Percentiles rank a stretch among this genome's conserved stretches.
Conservation (phyloP, 805 yeast species). For the Monosporozyma solicola region DNA sequence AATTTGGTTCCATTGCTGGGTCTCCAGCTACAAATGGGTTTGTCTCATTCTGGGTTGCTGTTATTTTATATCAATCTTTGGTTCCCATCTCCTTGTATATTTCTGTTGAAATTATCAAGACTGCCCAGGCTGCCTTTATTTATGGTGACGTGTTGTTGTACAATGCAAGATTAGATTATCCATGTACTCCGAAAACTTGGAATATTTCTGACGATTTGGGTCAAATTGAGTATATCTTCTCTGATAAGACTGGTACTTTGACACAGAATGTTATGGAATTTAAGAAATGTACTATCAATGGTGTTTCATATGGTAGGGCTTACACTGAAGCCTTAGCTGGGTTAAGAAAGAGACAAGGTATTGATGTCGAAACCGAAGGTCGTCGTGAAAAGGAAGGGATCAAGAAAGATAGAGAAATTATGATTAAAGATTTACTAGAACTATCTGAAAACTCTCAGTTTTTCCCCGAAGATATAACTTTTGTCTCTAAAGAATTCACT, state of each 20-base stretch:
- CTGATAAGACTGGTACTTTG: slow-evolving; percentile 78
- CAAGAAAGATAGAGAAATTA: slow-evolving; percentile 46
- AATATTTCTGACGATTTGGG: slow-evolving; percentile 79
- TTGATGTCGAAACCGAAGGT: slow-evolving; percentile 59
- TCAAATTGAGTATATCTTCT: slow-evolving; percentile 74
- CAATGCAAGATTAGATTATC: slow-evolving; percentile 59
- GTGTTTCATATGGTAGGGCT: slow-evolving; percentile 65
- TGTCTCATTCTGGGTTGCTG: slow-evolving; percentile 64
- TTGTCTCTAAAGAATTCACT: slow-evolving; percentile 58
- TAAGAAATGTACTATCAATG: slow-evolving; percentile 70
- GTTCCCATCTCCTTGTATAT: slow-evolving; percentile 79
- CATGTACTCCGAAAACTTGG: slow-evolving; percentile 82
- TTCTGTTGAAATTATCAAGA: slow-evolving; percentile 72
- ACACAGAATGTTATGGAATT: slow-evolving; percentile 84
- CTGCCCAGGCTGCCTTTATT: slow-evolving; percentile 74
- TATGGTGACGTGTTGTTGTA: slow-evolving; percentile 68
- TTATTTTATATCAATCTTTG: slow-evolving; percentile 67
- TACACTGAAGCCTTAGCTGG: slow-evolving; percentile 81
- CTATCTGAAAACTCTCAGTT: slow-evolving; percentile 33
- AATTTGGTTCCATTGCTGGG: slow-evolving; percentile 61
- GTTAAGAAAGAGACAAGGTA: slow-evolving; percentile 65
- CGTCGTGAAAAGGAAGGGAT: slow-evolving; percentile 45
- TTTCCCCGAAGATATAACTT: slow-evolving; percentile 56
- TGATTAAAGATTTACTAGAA: slow-evolving; percentile 41
- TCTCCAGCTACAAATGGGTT: slow-evolving; percentile 60